Base-by-base conservation (phyloP, 768 basidiomycete genomes). In the Phlegmacium glaucopus region DNA sequence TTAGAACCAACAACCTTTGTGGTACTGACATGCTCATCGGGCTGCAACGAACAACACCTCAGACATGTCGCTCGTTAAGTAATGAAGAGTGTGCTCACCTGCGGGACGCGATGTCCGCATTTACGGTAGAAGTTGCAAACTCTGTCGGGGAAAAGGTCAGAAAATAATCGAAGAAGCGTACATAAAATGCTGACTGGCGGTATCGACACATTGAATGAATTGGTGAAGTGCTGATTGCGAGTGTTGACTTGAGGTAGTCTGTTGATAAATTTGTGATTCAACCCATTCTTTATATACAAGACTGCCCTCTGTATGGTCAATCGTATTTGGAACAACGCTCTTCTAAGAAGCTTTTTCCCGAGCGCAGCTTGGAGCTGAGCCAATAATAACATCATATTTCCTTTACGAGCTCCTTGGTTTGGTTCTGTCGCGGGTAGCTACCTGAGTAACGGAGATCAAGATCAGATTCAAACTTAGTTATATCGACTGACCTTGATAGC, bases 181-280 rank as follows among this genome's bases (percentile, higher is more conserved):
- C n/a, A 34, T n/a, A 6, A 22, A 16, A 16, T 16, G 4, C 77
- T 63, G 56, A 82, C 80, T 73, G 77, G 66, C 80, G 76, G 59
- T 65, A 71, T 57, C 68, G 69, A 63, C 80, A 82, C 80, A 82
- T 81, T 12, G 29, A 44, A 38, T 35, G 49, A 36, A 45, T 35
- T n/a, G n/a, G 32, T 34, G 12, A 13, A 41, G 47, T 27, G 5
- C 27, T 39, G 43, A 38, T 44, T 42, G 38, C 40, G 30, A 35
- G 16, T 16, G 39, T 18, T 49, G 42, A 35, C 27, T 22, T 22
- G 39, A 50, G 25, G 42, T 36, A 22, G 48, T n/a, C n/a, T n/a
- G n/a, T 15, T 25, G 32, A 22, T 2, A 22, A 5, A 2, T 22
- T 22, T 5, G 5, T 22, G 22, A 22, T 22, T n/a, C n/a, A n/a